Base-by-base conservation (phyloP, 306 rosid genomes). In the Lathyrus sativus region DNA sequence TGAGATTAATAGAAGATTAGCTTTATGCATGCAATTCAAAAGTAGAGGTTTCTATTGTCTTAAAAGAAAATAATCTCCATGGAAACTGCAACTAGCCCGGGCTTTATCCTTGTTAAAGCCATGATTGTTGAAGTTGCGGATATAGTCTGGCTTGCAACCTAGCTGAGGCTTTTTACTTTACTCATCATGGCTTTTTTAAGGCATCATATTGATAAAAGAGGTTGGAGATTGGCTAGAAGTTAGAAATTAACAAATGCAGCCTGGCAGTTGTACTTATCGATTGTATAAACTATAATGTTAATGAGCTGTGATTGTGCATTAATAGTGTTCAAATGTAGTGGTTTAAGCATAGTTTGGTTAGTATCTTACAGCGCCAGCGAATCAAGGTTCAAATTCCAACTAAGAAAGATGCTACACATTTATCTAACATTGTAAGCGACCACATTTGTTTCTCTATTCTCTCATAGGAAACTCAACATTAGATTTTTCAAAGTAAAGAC, bases 1-100 rank as follows among this genome's bases (percentile, higher is more conserved):
- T 3, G 14, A 61, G 71, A 68, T 6, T 19, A 2, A 15, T 14
- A 26, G 13, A 62, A 28, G 15, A 60, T 28, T 74, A 31, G 8
- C 35, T n/a, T 15, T 38, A 35, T 10, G 17, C 46, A 7, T 42
- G 46, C 39, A 15, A 50, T 41, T 63, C 43, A 2, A 73, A 63
- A 14, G 62, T 22, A n/a, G 67, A 62, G 44, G 55, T 38, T 72
- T 39, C 54, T 62, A 28, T 24, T 73, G n/a, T 53, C 22, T 22
- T 14, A 11, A 38, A 39, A 73, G 37, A n/a, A 53, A 73, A 46
- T 53, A 28, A 12, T 28, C 18, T 64, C 24, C 11, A 22, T 22
- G 13, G 59, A 10, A n/a, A 9, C 33, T 9, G 55, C 48, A 26
- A 51, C 7, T 29, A 26, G 11, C 62, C 12, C 7, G 3, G 11